Conservation (phyloP, 495 filamentous ascomycete species). For the Filosporella fistucella region DNA sequence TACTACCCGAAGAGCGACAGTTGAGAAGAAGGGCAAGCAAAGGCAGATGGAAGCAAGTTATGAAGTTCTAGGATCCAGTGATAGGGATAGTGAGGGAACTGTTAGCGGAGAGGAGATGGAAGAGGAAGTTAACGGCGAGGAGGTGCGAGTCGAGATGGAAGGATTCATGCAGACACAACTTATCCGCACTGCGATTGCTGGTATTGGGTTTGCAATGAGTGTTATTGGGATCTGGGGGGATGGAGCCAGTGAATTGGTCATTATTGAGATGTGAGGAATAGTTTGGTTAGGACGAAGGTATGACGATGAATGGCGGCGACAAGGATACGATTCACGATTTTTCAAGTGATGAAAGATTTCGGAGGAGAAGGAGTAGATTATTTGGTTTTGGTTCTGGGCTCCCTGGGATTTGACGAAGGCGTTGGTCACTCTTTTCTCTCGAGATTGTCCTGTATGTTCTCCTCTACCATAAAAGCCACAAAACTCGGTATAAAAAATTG, state of each 20-base stretch:
- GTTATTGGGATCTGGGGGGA: slow-evolving; percentile 91
- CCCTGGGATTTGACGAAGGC: no score
- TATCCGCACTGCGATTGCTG: slow-evolving; percentile 54
- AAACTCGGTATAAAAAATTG: no score
- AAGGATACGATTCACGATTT: no score
- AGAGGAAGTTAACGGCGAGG: slow-evolving; percentile 73
- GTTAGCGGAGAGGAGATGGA: slow-evolving; percentile 38
- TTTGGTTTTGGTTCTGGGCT: no score
- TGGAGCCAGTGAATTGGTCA: slow-evolving; percentile 36
- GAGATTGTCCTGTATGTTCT: no score
- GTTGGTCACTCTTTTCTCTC: no score
- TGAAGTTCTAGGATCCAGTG: slow-evolving; percentile 60
- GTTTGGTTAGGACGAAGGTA: neutral
- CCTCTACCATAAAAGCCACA: no score
- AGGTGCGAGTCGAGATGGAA: slow-evolving; percentile 66
- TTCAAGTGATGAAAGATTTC: no score
- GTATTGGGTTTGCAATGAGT: slow-evolving; percentile 66
- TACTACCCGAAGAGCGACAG: slow-evolving; percentile 20
- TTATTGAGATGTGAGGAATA: slow-evolving; percentile 21
- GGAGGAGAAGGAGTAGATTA: neutral
- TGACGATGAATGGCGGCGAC: no score
- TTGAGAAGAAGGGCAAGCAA: slow-evolving; percentile 22
- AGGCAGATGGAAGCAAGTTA: slow-evolving; percentile 52
- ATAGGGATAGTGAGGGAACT: slow-evolving; percentile 36
- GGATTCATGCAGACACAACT: slow-evolving; percentile 56